These are phyloP conservation scores for Leonotis leonurus DNA, from an alignment of 257 asterid genomes.

Conservation along the genomic window DNA sequence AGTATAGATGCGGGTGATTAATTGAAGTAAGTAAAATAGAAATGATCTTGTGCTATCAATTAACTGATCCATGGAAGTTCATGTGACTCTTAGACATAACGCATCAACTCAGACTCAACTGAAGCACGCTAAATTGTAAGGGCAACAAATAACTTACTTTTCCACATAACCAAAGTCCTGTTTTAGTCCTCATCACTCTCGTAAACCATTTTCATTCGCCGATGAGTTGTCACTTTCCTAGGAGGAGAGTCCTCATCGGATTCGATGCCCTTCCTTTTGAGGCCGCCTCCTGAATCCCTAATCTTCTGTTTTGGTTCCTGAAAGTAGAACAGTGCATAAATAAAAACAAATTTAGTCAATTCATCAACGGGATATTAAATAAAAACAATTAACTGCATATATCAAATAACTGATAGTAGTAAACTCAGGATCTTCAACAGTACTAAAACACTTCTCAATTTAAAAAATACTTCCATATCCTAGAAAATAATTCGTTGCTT, in stretches of 20 bases:
- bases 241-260: slow-evolving; percentile 96
- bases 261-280: slow-evolving; percentile 73
- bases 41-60: background rate
- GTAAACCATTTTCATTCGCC: slow-evolving; percentile 82
- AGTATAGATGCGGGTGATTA: too few relatives aligned
- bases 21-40: too few relatives aligned
- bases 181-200: slow-evolving; percentile 82
- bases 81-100: too few relatives aligned
- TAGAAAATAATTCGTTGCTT: background rate
- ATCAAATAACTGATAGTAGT: background rate
- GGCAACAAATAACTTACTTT: slow-evolving; percentile 1
- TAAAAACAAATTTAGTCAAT: background rate
- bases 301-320: slow-evolving; percentile 75
- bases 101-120: background rate
- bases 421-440: background rate
- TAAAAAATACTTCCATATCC: background rate
- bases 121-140: background rate
- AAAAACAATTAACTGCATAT: background rate
- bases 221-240: slow-evolving; percentile 57
- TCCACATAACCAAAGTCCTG: background rate
- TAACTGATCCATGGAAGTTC: background rate
- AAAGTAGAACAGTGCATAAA: slow-evolving; percentile 6
- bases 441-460: background rate
- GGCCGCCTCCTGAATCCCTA: slow-evolving; percentile 48
- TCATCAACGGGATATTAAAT: background rate